Percentiles rank a stretch among this genome's conserved stretches.
Evolutionary conservation across 495 filamentous ascomycete genomes (phyloP).

Genomic region (Aspergillus steynii): DNA sequence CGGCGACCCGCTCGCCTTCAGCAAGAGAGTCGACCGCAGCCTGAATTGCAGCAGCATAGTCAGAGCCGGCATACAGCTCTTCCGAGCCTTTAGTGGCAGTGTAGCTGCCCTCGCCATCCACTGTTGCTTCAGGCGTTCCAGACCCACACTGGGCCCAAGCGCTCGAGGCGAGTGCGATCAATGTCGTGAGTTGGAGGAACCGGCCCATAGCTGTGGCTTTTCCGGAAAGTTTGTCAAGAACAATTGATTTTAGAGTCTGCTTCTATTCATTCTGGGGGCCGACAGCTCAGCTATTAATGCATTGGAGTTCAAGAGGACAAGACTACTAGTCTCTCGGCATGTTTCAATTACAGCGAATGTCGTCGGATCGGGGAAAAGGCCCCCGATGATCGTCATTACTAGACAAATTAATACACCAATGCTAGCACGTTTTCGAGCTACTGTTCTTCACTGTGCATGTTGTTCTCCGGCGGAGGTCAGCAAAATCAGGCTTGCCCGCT

Average conservation of each 20-base stretch:
- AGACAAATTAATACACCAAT: neutral
- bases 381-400: neutral
- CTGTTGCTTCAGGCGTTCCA: constrained; percentile 16
- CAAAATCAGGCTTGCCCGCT: neutral
- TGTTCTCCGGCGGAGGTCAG: neutral
- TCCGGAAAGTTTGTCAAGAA: neutral
- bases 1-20: constrained; percentile 15
- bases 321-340: neutral
- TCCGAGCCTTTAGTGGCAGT: constrained; percentile 9
- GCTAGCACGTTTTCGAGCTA: neutral
- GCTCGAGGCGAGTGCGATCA: constrained; percentile 12
- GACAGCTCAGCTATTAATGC: neutral
- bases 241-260: neutral
- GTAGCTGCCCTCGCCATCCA: constrained; percentile 6
- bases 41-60: constrained; percentile 11
- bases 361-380: neutral
- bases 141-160: constrained; percentile 15
- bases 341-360: neutral
- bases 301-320: neutral
- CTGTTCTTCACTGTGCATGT: neutral
- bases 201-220: neutral
- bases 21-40: constrained; percentile 10
- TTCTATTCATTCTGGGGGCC: neutral
- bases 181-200: constrained; percentile 4
- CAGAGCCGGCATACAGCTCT: constrained; percentile 11